These are phyloP conservation scores for Parmales sp. DNA, from an alignment of 108 stramenopile genomes.

Conservation along the genomic window DNA sequence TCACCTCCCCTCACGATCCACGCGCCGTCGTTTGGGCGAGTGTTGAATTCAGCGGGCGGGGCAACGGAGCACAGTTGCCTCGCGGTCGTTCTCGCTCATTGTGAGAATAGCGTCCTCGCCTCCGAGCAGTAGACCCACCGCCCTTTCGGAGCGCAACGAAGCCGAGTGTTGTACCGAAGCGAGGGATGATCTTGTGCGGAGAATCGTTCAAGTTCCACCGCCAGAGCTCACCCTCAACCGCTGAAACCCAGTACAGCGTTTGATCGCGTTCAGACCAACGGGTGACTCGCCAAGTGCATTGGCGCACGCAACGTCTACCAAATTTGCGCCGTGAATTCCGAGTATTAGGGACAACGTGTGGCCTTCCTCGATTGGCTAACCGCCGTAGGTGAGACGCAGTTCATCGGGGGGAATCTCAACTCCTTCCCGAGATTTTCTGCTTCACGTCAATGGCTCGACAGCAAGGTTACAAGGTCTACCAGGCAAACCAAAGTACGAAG, in stretches of 20 bases:
- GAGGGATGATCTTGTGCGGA: constrained; percentile 30
- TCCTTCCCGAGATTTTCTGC: no score
- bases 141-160: constrained; percentile 36
- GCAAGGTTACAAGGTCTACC: no score
- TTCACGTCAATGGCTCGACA: no score
- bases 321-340: constrained; percentile 30
- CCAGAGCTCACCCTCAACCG: constrained; percentile 61
- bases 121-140: constrained; percentile 29
- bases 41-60: constrained; percentile 39
- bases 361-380: no score
- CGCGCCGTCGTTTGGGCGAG: constrained; percentile 57
- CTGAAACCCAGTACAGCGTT: constrained; percentile 52
- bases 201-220: constrained; percentile 40
- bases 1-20: constrained; percentile 49
- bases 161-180: constrained; percentile 44
- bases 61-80: constrained; percentile 29
- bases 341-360: no score
- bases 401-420: no score
- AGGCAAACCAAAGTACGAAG: no score
- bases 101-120: constrained; percentile 44
- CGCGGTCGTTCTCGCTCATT: constrained; percentile 30
- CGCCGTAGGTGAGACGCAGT: no score
- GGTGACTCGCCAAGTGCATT: constrained; percentile 59
- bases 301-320: constrained; percentile 32
- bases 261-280: constrained; percentile 43